phyloP scores from a whole-genome alignment of 805 yeast species.

The Schwanniomyces vanrijiae region DNA sequence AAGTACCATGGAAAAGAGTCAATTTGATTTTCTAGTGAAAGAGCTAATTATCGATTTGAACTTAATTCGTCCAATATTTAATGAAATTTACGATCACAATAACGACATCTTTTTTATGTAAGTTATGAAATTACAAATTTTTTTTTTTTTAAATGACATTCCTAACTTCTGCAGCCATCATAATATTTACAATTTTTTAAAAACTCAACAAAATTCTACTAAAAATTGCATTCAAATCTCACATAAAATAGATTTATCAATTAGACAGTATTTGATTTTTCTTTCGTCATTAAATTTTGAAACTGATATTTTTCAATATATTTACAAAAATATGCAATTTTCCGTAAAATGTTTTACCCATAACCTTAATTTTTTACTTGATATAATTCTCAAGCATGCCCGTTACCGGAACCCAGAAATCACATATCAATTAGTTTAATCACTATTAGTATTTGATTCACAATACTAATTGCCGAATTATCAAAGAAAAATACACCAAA shows the following conservation, averaged over 20 bases:
- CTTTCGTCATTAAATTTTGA: conserved; percentile 4
- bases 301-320: conserved; percentile 1
- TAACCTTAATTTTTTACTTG: conserved; percentile 6
- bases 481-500: neutral
- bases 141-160: neutral
- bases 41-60: conserved; percentile 3
- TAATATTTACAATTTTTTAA: conserved; percentile 3
- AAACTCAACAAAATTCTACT: neutral
- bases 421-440: conserved; percentile 1
- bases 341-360: conserved; percentile 3
- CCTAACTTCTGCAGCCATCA: conserved; percentile 1
- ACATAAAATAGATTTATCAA: conserved; percentile 1
- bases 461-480: too few species aligned
- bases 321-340: conserved; percentile 3
- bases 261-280: conserved; percentile 3
- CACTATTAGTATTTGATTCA: neutral
- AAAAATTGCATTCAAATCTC: neutral
- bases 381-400: neutral
- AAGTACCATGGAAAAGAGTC: neutral
- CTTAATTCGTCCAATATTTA: conserved; percentile 3
- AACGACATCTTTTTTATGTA: neutral
- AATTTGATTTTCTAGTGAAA: neutral
- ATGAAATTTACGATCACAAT: neutral
- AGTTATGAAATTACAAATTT: neutral
- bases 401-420: conserved; percentile 2